Base-by-base conservation (phyloP, 192 early-diverging fungal species). In the Linnemannia hyalina region DNA sequence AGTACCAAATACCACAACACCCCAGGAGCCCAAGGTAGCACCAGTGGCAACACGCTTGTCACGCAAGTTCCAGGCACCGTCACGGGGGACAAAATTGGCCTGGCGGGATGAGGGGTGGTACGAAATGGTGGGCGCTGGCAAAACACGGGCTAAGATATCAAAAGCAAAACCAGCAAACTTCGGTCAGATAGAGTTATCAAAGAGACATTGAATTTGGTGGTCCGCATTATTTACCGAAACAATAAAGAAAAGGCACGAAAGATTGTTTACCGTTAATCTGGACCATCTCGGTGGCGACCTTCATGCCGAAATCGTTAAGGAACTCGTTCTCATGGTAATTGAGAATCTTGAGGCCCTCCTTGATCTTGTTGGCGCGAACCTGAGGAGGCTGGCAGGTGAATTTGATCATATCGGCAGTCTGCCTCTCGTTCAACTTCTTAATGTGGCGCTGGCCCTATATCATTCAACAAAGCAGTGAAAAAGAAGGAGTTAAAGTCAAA, bases 401-500 rank as follows among this genome's bases (percentile, higher is more conserved):
- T 42, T 93, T 96, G 82, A 99, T 98, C 97, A 99, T 98, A 80
- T 99, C 97, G 0, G 96, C 95, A 0, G 97, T 98, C 90, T 97
- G 95, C 42, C 88, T 88, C 70, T 98, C 96, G 78, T 96, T 94
- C 49, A 98, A 86, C 80, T 97, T 97, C 77, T 95, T 91, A 80
- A 93, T 88, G 81, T 96, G 93, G 57, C 97, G 92, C 89, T 97
- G 97, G 69, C 97, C 97, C 71, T 93, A 90, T 22, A 69, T 52
- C 36, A 75, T 60, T 26, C 23, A 80, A 29, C 1, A 41, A 41
- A 29, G 20, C 10, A 73, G 3, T 38, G 70, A 68, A 40, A 46
- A 65, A 29, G 41, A 16, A 73, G 10, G 44, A 46, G 16, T 52
- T 32, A 15, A 3, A 10, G 60, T 65, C 26, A 65, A 26, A 11